Percentiles rank a stretch among this genome's conserved stretches.
These are phyloP conservation scores for Leccinum ochraceum DNA, from an alignment of 768 basidiomycete species.

Conservation along the genomic window DNA sequence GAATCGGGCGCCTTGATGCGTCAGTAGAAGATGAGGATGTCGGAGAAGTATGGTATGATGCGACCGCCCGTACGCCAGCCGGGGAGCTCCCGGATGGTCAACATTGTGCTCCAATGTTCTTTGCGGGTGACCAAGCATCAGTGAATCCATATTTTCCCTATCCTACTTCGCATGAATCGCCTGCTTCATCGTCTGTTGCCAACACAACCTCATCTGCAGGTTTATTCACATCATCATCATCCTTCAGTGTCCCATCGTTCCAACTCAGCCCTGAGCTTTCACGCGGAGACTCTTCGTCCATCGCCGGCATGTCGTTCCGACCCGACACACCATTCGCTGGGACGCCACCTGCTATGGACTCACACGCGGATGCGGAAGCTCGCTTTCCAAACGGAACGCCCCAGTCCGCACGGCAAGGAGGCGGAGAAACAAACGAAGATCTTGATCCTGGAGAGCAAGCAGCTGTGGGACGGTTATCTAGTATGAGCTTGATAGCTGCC, in stretches of 20 bases:
- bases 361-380: slow-evolving; percentile 11
- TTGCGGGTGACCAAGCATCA: slow-evolving; percentile 10
- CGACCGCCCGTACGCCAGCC: slow-evolving; percentile 33
- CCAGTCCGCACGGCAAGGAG: slow-evolving; percentile 17
- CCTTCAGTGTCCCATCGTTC: slow-evolving; percentile 15
- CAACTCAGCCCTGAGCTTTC: slow-evolving; percentile 18
- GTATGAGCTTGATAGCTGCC: slow-evolving; percentile 92
- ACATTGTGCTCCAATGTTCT: slow-evolving; percentile 11
- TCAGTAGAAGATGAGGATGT: slow-evolving; percentile 38
- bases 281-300: slow-evolving; percentile 16
- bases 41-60: slow-evolving; percentile 34
- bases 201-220: slow-evolving; percentile 20
- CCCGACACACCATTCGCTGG: slow-evolving; percentile 15
- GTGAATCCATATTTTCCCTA: slow-evolving; percentile 59
- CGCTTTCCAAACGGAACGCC: slow-evolving; percentile 13
- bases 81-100: slow-evolving; percentile 26
- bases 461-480: slow-evolving; percentile 81
- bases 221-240: slow-evolving; percentile 17
- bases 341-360: slow-evolving; percentile 8
- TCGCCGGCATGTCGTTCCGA: slow-evolving; percentile 16
- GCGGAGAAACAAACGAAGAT: slow-evolving; percentile 40
- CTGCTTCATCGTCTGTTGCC: slow-evolving; percentile 26
- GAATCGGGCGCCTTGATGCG: slow-evolving; percentile 75
- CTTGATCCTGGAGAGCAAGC: slow-evolving; percentile 62
- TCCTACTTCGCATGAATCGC: slow-evolving; percentile 32